Evolutionary conservation across 2,329 filamentous ascomycete genomes (phyloP).

Genomic region (Onygena corvina): DNA sequence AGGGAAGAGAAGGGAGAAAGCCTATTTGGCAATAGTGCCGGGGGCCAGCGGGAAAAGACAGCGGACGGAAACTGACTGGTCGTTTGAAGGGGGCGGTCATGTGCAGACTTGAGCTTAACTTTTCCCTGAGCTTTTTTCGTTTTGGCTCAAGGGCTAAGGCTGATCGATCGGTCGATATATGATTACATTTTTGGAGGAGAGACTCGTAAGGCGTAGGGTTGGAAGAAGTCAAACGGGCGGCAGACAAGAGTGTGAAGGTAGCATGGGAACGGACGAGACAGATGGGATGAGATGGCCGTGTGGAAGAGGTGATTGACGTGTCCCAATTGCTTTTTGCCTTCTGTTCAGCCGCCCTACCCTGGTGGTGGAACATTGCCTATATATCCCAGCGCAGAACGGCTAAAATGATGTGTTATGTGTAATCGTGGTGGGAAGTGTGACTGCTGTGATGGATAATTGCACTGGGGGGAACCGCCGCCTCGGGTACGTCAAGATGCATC

Average conservation of each 20-base stretch:
- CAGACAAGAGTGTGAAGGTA: too few species aligned
- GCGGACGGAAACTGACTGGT: not conserved
- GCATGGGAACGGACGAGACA: too few species aligned
- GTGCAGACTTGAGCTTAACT: constrained; percentile 1
- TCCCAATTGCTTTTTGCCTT: constrained; percentile 4
- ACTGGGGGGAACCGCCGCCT: not conserved
- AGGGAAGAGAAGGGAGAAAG: not conserved
- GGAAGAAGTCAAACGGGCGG: too few species aligned
- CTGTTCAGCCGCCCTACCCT: constrained; percentile 3
- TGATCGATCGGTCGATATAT: constrained; percentile 4
- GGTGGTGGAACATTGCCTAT: not conserved
- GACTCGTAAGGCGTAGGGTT: too few species aligned
- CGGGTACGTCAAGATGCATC: not conserved
- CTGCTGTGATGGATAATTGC: not conserved
- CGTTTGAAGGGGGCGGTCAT: not conserved
- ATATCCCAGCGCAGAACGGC: not conserved
- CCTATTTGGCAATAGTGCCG: not conserved
- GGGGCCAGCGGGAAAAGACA: not conserved
- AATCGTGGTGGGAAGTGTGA: not conserved
- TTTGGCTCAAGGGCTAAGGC: not conserved
- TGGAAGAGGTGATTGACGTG: constrained; percentile 3
- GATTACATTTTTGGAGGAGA: too few species aligned
- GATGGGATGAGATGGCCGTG: not conserved
- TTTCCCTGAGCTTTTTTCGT: constrained; percentile 5
- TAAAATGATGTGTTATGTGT: too few species aligned